These are phyloP conservation scores for Boletus rubropictus DNA, from an alignment of 768 basidiomycete genomes.

Conservation along the genomic window DNA sequence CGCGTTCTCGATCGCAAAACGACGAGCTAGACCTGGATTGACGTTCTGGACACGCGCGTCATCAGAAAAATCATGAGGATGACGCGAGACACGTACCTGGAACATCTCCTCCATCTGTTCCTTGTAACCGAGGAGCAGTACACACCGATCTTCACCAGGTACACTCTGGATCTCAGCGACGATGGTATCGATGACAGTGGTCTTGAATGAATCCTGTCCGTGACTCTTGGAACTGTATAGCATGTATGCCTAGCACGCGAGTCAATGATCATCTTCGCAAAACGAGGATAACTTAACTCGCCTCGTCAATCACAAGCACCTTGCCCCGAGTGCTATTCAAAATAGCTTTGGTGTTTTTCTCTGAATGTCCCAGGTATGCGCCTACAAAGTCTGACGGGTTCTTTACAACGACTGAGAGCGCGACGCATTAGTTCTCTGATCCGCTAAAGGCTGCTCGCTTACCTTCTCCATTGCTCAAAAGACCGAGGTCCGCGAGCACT, in stretches of 20 bases:
- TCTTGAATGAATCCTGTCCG: constrained; percentile 48
- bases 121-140: constrained; percentile 60
- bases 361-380: constrained; percentile 50
- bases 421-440: neutral
- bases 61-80: neutral
- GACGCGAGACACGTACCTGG: too few relatives aligned
- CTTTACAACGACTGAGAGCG: constrained; percentile 50
- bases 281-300: constrained; percentile 19
- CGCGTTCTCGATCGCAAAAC: too few relatives aligned
- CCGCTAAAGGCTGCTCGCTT: neutral
- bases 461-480: constrained; percentile 76
- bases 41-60: neutral
- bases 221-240: constrained; percentile 42
- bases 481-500: constrained; percentile 51
- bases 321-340: constrained; percentile 55
- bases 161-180: constrained; percentile 69
- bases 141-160: constrained; percentile 65
- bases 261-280: neutral
- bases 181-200: constrained; percentile 67
- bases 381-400: constrained; percentile 71
- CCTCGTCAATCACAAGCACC: constrained; percentile 69
- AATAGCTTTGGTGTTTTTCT: constrained; percentile 60
- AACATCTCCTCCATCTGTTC: constrained; percentile 20
- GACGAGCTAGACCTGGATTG: too few relatives aligned
- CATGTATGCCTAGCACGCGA: constrained; percentile 33